Evolutionary conservation across 2,329 filamentous ascomycete species (phyloP), one percentile per base, ranked within the genome.

Genomic region (Cladosporium sp.): DNA sequence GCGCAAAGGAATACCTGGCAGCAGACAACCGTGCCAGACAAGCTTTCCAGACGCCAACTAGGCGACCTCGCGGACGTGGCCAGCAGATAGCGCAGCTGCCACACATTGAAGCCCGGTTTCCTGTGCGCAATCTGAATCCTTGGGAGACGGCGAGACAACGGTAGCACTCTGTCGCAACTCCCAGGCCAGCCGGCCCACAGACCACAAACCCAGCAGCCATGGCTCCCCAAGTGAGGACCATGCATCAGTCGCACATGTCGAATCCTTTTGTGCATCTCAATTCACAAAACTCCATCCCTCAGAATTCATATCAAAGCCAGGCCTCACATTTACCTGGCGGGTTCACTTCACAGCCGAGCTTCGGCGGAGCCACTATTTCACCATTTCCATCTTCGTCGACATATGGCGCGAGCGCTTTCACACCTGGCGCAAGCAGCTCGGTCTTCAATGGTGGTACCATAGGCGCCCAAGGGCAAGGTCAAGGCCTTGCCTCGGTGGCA

Each of bases 401-500:
- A 45, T 66, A 66, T 39, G 69, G 68, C 15, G 66, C 65, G 34
- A 67, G 61, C 25, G 70, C 70, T 3, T 72, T 72, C 59, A 67
- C 66, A 34, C 63, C 68, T 8, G 65, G 65, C n/a, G 63, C 64
- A 9, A 64, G 64, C 20, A 62, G 62, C 28, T 63, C 65, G 30
- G 62, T 50, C 39, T 70, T 70, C 63, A 70, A 70, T 58, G 66
- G 68, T n/a, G 66, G 65, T 34, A 63, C 69, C 38, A 55, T 69
- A 17, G 42, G 54, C 17, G 54, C 40, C 15, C 63, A 67, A 57
- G 70, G 67, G 28, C 66, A 69, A 59, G 69, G 73, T 59, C 88
- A 89, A 19, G 90, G 91, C 1, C 84, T 96, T 54, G 90, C 87
- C 34, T 93, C 90, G 73, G 90, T 95, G 73, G 91, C 90, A 63